These are phyloP conservation scores for Solanum aculeatissimum DNA, from an alignment of 305 asterid species.

Conservation along the genomic window DNA sequence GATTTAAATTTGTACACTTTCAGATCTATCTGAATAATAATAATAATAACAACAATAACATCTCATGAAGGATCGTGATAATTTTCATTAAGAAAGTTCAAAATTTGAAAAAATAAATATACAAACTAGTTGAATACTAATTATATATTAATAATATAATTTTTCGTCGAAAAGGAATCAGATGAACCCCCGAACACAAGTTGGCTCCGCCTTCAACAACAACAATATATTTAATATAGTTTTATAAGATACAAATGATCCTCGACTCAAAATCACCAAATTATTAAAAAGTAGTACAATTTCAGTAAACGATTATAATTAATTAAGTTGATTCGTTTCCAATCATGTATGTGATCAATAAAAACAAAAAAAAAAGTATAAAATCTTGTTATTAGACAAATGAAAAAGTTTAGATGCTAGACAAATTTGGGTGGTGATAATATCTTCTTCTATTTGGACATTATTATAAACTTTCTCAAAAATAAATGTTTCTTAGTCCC, in stretches of 20 bases:
- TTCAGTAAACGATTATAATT: neutral
- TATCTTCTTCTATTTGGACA: conserved; percentile 18
- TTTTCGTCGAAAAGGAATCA: no score
- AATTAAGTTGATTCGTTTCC: neutral
- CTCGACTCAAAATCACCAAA: neutral
- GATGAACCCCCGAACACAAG: no score
- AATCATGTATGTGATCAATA: neutral
- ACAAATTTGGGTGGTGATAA: conserved; percentile 15
- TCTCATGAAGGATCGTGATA: no score
- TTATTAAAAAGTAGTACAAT: neutral
- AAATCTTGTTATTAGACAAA: conserved; percentile 7
- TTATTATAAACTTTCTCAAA: neutral
- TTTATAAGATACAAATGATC: neutral
- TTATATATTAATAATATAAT: no score
- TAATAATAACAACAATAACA: no score
- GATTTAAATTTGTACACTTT: neutral
- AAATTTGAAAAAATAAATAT: no score
- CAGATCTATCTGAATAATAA: no score
- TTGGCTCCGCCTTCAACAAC: no score
- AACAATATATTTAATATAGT: no score
- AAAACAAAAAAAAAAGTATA: neutral
- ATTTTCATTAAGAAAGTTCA: no score
- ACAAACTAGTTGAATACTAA: no score
- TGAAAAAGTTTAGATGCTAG: neutral
- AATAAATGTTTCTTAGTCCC: conserved; percentile 8